Conservation (phyloP, 2,329 filamentous ascomycete genomes). For the Pseudogymnoascus sp. region DNA sequence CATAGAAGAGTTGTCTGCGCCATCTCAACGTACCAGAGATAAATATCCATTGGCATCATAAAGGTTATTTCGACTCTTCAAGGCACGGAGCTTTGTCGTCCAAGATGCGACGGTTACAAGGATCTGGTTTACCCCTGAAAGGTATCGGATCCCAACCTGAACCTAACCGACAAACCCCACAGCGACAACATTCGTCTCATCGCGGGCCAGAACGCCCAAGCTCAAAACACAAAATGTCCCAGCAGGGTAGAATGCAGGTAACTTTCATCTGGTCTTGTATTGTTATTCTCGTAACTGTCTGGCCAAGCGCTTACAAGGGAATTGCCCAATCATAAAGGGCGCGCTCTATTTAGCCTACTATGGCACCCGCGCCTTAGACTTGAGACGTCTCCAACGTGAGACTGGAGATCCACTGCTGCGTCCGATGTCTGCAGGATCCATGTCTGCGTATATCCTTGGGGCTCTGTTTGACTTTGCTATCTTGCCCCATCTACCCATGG, state of each 20-base stretch:
- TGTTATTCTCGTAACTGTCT: neutral
- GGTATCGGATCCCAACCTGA: constrained; percentile 1
- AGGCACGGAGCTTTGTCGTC: neutral
- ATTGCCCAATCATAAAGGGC: neutral
- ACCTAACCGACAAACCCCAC: neutral
- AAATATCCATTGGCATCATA: neutral
- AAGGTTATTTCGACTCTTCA: neutral
- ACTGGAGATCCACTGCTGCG: constrained; percentile 3
- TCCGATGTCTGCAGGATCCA: constrained; percentile 2
- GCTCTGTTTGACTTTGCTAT: constrained; percentile 4
- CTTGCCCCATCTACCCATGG: neutral
- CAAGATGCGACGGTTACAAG: neutral
- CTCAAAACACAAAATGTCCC: constrained; percentile 3
- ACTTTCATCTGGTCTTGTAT: neutral
- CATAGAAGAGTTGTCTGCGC: neutral
- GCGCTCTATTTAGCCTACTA: neutral
- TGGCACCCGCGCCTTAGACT: neutral
- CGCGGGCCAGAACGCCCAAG: neutral
- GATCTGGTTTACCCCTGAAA: neutral
- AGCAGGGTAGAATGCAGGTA: neutral
- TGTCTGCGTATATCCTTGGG: neutral
- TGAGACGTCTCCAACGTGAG: constrained; percentile 4
- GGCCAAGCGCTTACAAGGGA: neutral
- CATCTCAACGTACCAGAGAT: neutral
- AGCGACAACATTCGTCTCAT: constrained; percentile 3